Evolutionary conservation across 2,329 filamentous ascomycete species (phyloP).

Genomic region (Blumeria graminis): DNA sequence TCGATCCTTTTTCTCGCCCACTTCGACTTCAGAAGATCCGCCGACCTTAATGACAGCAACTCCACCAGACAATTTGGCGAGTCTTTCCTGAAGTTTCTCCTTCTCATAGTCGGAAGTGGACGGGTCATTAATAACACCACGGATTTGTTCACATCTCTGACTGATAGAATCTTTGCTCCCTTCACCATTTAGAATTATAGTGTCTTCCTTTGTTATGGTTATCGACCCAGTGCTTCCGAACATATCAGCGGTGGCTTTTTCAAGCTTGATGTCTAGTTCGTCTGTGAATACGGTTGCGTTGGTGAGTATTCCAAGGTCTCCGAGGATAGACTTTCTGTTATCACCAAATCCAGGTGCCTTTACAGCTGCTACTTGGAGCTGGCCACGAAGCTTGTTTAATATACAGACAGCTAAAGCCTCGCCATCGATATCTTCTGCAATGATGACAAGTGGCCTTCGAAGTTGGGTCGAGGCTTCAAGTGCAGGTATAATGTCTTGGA

Average conservation of each 20-base stretch:
- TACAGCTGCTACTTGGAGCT: constrained; percentile 94
- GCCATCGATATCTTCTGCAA: constrained; percentile 96
- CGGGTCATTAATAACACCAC: constrained; percentile 82
- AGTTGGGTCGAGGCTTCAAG: constrained; percentile 91
- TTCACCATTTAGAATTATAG: constrained; percentile 91
- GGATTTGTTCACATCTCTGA: constrained; percentile 97
- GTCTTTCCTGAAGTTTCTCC: constrained; percentile 99
- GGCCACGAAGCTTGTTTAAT: constrained; percentile 98
- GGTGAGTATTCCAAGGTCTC: constrained; percentile 84
- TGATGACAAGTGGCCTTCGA: constrained; percentile 89
- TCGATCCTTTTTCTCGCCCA: constrained; percentile 99
- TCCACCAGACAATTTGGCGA: constrained; percentile 96
- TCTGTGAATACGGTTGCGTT: constrained; percentile 96
- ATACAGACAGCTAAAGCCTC: constrained; percentile 98
- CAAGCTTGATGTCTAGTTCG: constrained; percentile 95
- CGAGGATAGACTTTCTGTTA: constrained; percentile 99
- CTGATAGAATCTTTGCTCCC: constrained; percentile 82
- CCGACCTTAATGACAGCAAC: constrained; percentile 99
- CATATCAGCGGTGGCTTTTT: constrained; percentile 90
- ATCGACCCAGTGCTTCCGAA: constrained; percentile 93
- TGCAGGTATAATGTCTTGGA: constrained; percentile 95
- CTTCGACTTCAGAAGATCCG: constrained; percentile 91
- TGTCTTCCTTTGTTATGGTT: constrained; percentile 99
- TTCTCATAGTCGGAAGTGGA: constrained; percentile 97
- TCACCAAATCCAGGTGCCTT: constrained; percentile 99